Conservation (phyloP, 768 basidiomycete species). For the Podaxis rugospora region DNA sequence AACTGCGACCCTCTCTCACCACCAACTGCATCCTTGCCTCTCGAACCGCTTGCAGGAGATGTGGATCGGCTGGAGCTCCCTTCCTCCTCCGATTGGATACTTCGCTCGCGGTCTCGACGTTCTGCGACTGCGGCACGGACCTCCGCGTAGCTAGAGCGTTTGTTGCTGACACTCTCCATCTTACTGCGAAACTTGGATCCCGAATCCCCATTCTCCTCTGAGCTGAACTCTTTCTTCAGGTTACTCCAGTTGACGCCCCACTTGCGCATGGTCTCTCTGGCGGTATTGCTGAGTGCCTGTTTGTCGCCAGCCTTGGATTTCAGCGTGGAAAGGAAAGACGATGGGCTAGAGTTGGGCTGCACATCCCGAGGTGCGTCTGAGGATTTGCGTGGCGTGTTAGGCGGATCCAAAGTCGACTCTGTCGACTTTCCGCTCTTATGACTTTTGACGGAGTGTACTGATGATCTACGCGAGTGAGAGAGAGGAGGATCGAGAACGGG, state of each 20-base stretch:
- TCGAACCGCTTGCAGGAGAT: constrained; percentile 13
- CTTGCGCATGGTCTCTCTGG: constrained; percentile 87
- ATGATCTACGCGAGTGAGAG: constrained; percentile 36
- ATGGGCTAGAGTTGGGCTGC: constrained; percentile 33
- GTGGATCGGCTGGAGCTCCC: constrained; percentile 9
- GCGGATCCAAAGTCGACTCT: constrained; percentile 15
- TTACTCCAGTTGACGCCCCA: constrained; percentile 84
- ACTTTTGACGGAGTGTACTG: constrained; percentile 37
- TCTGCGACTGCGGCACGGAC: constrained; percentile 74
- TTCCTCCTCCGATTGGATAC: constrained; percentile 12
- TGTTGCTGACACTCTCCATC: constrained; percentile 1
- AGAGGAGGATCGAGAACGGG: constrained; percentile 7
- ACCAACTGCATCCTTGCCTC: constrained; percentile 16
- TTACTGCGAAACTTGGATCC: constrained; percentile 19
- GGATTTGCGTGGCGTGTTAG: constrained; percentile 31
- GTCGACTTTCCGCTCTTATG: constrained; percentile 26
- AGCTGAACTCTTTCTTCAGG: constrained; percentile 48
- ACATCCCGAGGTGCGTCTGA: constrained; percentile 22
- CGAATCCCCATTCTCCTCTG: constrained; percentile 23
- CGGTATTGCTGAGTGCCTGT: constrained; percentile 78
- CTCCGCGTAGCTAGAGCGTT: constrained; percentile 64
- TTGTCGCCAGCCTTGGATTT: constrained; percentile 79
- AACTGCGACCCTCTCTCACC: constrained; percentile 1
- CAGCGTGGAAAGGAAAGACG: constrained; percentile 73
- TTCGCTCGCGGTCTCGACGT: constrained; percentile 40